Percentiles rank a stretch among this genome's conserved stretches.
phyloP scores from a whole-genome alignment of 257 asterid species.

The Gynochthodes officinalis region DNA sequence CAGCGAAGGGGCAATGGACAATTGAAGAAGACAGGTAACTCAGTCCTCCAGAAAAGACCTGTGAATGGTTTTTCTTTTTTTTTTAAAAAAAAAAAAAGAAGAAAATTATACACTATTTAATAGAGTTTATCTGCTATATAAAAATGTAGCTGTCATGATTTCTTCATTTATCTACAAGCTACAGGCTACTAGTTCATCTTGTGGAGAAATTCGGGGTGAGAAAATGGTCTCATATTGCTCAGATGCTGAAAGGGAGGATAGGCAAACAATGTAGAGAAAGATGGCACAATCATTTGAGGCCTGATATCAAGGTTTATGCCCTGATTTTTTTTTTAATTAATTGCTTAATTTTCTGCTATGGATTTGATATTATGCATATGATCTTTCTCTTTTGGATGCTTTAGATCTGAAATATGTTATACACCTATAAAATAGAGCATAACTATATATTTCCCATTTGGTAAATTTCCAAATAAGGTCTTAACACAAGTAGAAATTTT shows the following conservation, averaged over 20 bases:
- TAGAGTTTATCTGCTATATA: no score
- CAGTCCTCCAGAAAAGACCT: not conserved
- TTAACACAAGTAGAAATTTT: no score
- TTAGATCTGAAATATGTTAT: no score
- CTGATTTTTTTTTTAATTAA: not conserved
- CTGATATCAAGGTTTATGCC: conserved; percentile 62
- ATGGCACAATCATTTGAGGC: conserved; percentile 94
- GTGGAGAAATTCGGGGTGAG: conserved; percentile 75
- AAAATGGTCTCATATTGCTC: conserved; percentile 86
- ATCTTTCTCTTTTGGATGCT: no score
- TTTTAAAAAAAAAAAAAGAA: no score
- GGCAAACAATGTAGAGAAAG: conserved; percentile 95
- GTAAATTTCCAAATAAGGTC: not conserved
- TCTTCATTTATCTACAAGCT: not conserved
- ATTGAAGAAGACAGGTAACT: conserved; percentile 56
- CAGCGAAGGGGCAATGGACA: conserved; percentile 91
- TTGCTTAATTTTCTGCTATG: not conserved
- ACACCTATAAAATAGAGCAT: no score
- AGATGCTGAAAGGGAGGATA: conserved; percentile 67
- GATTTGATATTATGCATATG: no score
- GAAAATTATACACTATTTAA: no score
- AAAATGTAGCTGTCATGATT: not conserved
- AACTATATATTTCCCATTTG: not conserved
- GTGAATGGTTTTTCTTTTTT: not conserved
- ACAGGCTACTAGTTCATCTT: conserved; percentile 53